Evolutionary conservation across 345 rosid genomes (phyloP), one percentile per base, ranked within the genome.

Genomic region (Turnera subulata): DNA sequence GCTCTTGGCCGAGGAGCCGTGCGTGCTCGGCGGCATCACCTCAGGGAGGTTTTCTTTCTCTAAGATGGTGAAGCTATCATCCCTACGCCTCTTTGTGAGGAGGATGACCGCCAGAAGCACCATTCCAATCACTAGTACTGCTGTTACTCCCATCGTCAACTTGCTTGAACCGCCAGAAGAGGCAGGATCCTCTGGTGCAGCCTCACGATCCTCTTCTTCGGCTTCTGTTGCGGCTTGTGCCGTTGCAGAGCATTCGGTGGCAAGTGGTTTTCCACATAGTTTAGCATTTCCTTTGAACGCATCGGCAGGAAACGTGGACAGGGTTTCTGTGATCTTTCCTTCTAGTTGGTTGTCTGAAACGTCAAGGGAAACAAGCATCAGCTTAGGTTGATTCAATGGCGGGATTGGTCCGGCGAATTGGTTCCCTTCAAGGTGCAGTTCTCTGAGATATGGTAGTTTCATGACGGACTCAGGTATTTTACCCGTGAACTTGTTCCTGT

Each of bases 371-470:
- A 46, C 57, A 6, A 81, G 0, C 11, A 42, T 9, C 18, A 14
- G 11, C 33, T 70, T 29, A 23, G 63, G 64, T 0, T 63, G 42
- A 43, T 51, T 67, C 53, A 73, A 25, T 15, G 65, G 50, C 10
- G 93, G 97, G 50, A 92, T 75, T 26, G 33, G 2, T 26, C 98
- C 96, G 1, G 95, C 68, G 63, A 89, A 84, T 2, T 44, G 66
- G 62, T 92, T 89, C 5, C 46, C 54, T 68, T 92, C 89, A 14
- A 89, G 70, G 62, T 92, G 89, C 47, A 89, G 73, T 67, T 84
- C 93, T 32, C 29, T 63, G 20, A 92, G 78, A 73, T 64, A 40
- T 11, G 74, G 71, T 15, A 88, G 66, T 16, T 61, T 13, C 53
- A 52, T 62, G 11, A 69, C 8, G 15, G 73, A 69, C 0, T 51